Conservation (phyloP, 164 flowering plant species). For the Kingdonia uniflora region DNA sequence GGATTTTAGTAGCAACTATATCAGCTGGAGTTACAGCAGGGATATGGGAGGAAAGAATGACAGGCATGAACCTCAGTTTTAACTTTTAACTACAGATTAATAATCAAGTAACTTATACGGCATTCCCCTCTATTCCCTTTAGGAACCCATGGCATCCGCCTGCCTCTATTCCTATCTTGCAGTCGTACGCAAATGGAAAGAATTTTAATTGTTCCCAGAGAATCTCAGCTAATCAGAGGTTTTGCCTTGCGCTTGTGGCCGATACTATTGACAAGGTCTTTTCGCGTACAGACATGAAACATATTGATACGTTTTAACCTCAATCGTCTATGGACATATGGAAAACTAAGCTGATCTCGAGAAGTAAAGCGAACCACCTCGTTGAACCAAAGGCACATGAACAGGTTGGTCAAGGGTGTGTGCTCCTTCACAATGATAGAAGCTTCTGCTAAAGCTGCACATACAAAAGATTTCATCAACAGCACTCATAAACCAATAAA, state of each 20-base stretch:
- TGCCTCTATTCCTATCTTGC: too few species aligned
- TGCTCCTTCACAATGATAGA: slow-evolving; percentile 86
- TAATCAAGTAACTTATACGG: too few species aligned
- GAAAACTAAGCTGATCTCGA: slow-evolving; percentile 93
- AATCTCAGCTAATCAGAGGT: slow-evolving; percentile 35
- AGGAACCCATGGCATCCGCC: too few species aligned
- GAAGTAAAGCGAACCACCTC: slow-evolving; percentile 96
- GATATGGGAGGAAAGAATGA: too few species aligned
- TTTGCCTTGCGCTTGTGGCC: slow-evolving; percentile 88
- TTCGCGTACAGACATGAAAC: slow-evolving; percentile 91
- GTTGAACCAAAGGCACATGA: slow-evolving; percentile 97
- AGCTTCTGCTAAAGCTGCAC: slow-evolving; percentile 94
- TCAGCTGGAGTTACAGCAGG: too few species aligned
- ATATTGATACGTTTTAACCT: slow-evolving; percentile 54
- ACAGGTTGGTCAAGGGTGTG: slow-evolving; percentile 60
- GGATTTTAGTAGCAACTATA: too few species aligned
- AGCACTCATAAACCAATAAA: not conserved
- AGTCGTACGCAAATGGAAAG: too few species aligned
- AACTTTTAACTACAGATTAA: too few species aligned
- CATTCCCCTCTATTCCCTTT: too few species aligned
- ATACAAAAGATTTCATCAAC: slow-evolving; percentile 7
- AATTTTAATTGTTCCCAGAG: not conserved
- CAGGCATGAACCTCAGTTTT: too few species aligned
- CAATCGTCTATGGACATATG: slow-evolving; percentile 76
- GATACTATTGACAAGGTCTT: slow-evolving; percentile 93